Base-by-base conservation (phyloP, 73 alveolate species). In the Stentor coeruleus region DNA sequence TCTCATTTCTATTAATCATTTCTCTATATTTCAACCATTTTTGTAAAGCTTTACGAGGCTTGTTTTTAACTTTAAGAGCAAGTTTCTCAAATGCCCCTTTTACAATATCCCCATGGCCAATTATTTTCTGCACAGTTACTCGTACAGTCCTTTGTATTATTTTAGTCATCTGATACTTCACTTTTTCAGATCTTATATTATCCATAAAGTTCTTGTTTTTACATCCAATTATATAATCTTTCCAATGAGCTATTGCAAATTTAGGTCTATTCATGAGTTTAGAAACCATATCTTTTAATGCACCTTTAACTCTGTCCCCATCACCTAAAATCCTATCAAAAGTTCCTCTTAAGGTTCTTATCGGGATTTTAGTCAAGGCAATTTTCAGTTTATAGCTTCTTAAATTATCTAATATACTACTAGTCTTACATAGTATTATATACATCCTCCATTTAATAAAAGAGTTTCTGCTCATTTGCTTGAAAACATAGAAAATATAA, bases 31-130 rank as follows among this genome's bases (percentile, higher is more conserved):
- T 20, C 41, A 20, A 14, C 79, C 79, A 66, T 66, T 66, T 66
- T 28, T 66, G n/a, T 1, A 66, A 66, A 20, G 79, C 79, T 14
- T 26, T 66, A 28, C 79, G 36, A 14, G 79, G 79, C 39, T 66
- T 66, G 33, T 66, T 66, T 31, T 66, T 66, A 0, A 26, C 26
- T 26, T 26, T 26, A 66, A 20, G n/a, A 28, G n/a, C 79, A 37
- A 66, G 11, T 66, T 31, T 66, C n/a, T 31, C n/a, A 20, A 66
- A 31, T 28, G 79, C 79, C 33, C 79, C 79, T 66, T 28, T 11
- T 66, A 33, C 79, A 20, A 20, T 20, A 31, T 33, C 39, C 11
- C 79, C 79, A 28, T 33, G 49, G 0, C 79, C 79, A 33, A 66
- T 26, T 20, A 66, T 66, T 66, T 40, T 66, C 33, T 20, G 39